Base-by-base conservation (phyloP, 75 land plant species). In the Larix kaempferi region DNA sequence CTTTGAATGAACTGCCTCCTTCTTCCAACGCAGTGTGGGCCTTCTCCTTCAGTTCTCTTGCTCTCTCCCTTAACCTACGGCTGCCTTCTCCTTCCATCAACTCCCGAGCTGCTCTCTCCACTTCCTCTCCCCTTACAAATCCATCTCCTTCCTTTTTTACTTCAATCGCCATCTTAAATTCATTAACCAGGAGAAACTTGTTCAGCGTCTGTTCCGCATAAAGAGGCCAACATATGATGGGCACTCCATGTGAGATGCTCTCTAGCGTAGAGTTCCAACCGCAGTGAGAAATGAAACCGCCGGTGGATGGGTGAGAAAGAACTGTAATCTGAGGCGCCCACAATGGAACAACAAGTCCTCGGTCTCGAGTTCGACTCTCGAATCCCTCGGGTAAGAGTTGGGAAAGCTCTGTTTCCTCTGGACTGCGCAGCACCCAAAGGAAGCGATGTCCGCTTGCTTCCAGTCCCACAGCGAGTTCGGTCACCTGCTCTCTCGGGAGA, bases 221-320 rank as follows among this genome's bases (percentile, higher is more conserved):
- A 73, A 77, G 35, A 1, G 90, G 88, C 76, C 81, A 26, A 6
- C 78, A 14, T 13, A 83, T 59, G 3, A 78, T 41, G 10, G 74
- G 60, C 26, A 83, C 80, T 56, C 90, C 87, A 65, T 27, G 33
- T 1, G 33, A 15, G 0, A 88, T 78, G 1, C 79, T 54, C 44
- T 88, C 90, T 6, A 88, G 64, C 1, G 78, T 62, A 16, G 88
- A 80, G 39, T 78, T 73, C 82, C 84, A 86, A 8, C 88, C 88
- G 1, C 78, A 64, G 58, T 86, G 88, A 27, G 80, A 82, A 26
- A 86, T 56, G 63, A 59, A 86, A 3, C 82, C 88, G 5, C 82
- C 88, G n/a, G 82, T 78, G 2, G 88, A n/a, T 5, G 74, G 78
- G 57, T 86, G 88, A 5, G 80, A 74, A 27, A 86, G 29, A 23